These are phyloP conservation scores for Neurospora terricola DNA, from an alignment of 495 filamentous ascomycete genomes.

Conservation along the genomic window DNA sequence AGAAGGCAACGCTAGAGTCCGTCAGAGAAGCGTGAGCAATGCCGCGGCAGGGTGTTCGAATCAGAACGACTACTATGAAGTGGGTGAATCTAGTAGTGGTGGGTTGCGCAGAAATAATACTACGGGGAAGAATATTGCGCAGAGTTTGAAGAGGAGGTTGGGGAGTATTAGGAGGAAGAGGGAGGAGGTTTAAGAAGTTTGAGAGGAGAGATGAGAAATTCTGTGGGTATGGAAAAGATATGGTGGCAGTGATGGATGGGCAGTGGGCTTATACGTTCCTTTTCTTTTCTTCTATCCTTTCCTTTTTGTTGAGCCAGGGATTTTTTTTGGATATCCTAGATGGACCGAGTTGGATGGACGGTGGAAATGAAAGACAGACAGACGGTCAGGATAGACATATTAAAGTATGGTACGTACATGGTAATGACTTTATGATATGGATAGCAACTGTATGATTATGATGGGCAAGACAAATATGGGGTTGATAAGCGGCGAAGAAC, in stretches of 20 bases:
- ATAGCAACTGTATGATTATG: background rate
- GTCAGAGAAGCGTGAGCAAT: constrained; percentile 26
- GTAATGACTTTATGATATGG: background rate
- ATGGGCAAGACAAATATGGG: background rate
- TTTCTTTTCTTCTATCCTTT: background rate
- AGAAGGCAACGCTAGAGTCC: constrained; percentile 3
- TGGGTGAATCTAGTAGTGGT: background rate
- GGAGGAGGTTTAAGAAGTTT: background rate
- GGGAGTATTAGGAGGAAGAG: constrained; percentile 34
- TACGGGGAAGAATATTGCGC: constrained; percentile 27
- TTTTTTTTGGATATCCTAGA: background rate
- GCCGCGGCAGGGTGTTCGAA: background rate
- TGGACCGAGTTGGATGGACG: background rate
- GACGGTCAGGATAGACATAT: background rate
- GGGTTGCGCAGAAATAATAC: constrained; percentile 23
- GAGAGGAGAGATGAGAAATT: background rate
- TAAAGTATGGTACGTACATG: background rate
- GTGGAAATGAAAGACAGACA: background rate
- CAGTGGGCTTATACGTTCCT: background rate
- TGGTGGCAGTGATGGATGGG: background rate
- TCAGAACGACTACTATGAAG: background rate
- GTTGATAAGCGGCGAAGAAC: background rate
- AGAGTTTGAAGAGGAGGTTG: constrained; percentile 33
- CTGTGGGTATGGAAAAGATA: background rate
- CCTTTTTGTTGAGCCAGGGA: background rate